A percentile compares a stretch with the other conserved stretches of the same genome.
Conservation (phyloP, 2,329 filamentous ascomycete genomes). For the Epichloe brachyelytri region DNA sequence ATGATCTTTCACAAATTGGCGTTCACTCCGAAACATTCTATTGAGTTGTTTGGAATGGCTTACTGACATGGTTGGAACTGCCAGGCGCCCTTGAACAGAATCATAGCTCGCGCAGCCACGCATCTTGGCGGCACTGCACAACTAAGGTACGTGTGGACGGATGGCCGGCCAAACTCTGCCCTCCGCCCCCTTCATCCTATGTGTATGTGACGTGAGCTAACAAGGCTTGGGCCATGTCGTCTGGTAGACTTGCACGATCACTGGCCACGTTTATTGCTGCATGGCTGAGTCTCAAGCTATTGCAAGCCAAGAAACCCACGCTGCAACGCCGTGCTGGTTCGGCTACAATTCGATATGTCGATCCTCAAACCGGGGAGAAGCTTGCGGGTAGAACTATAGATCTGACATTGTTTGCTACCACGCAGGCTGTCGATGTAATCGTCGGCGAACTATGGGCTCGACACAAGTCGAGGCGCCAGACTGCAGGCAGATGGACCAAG, state of each 20-base stretch:
- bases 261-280: slow-evolving; percentile 45
- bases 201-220: neutral
- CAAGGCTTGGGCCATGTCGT: neutral
- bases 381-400: slow-evolving; percentile 64
- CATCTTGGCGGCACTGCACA: slow-evolving; percentile 14
- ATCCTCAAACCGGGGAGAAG: slow-evolving; percentile 9
- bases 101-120: slow-evolving; percentile 14
- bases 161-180: neutral
- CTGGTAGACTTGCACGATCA: slow-evolving; percentile 39
- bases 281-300: slow-evolving; percentile 42
- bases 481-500: slow-evolving; percentile 32
- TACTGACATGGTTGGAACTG: slow-evolving; percentile 6
- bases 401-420: slow-evolving; percentile 65
- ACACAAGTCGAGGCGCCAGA: slow-evolving; percentile 30
- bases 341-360: slow-evolving; percentile 1
- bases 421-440: slow-evolving; percentile 59
- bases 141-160: slow-evolving; percentile 13
- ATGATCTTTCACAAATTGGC: neutral
- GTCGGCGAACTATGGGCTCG: slow-evolving; percentile 52
- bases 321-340: slow-evolving; percentile 14
- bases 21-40: neutral
- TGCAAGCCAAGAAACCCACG: slow-evolving; percentile 39
- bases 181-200: neutral
- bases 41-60: neutral
- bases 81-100: slow-evolving; percentile 18